Evolutionary conservation across 2,329 filamentous ascomycete species (phyloP).

Genomic region (Hymenotorrendiella dingleyae): DNA sequence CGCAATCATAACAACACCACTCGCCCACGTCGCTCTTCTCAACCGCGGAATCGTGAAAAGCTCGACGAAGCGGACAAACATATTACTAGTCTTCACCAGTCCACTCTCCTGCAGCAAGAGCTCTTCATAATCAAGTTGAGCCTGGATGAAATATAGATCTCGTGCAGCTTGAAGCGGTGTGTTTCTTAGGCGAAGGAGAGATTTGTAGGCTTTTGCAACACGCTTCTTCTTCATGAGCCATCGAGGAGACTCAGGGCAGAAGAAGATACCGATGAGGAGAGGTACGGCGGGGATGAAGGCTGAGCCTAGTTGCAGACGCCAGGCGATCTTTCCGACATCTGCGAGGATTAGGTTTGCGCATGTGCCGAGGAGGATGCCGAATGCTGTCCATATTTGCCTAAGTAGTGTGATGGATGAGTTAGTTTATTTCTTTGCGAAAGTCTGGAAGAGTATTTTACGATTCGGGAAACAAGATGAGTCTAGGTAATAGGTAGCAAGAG

Average conservation of each 20-base stretch:
- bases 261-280: conserved; percentile 53
- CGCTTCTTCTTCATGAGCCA: conserved; percentile 50
- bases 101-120: conserved; percentile 27
- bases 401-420: too few relatives aligned
- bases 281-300: conserved; percentile 56
- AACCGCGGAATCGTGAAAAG: conserved; percentile 65
- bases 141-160: conserved; percentile 53
- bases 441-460: too few relatives aligned
- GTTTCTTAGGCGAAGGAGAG: conserved; percentile 51
- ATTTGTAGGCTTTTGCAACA: conserved; percentile 47
- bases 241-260: conserved; percentile 61
- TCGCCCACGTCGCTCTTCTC: conserved; percentile 67
- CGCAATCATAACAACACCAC: conserved; percentile 67
- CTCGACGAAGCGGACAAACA: conserved; percentile 56
- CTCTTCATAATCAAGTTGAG: conserved; percentile 40
- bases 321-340: conserved; percentile 51
- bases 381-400: conserved; percentile 62
- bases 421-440: too few relatives aligned
- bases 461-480: too few relatives aligned
- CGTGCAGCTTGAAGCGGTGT: conserved; percentile 53
- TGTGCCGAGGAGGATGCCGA: conserved; percentile 48
- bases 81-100: conserved; percentile 45
- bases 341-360: conserved; percentile 38
- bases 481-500: too few relatives aligned
- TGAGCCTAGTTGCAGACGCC: conserved; percentile 59